A percentile compares a stretch with the other conserved stretches of the same genome.
Evolutionary conservation across 2,329 filamentous ascomycete species (phyloP).

Genomic region (Fusarium buxicola): DNA sequence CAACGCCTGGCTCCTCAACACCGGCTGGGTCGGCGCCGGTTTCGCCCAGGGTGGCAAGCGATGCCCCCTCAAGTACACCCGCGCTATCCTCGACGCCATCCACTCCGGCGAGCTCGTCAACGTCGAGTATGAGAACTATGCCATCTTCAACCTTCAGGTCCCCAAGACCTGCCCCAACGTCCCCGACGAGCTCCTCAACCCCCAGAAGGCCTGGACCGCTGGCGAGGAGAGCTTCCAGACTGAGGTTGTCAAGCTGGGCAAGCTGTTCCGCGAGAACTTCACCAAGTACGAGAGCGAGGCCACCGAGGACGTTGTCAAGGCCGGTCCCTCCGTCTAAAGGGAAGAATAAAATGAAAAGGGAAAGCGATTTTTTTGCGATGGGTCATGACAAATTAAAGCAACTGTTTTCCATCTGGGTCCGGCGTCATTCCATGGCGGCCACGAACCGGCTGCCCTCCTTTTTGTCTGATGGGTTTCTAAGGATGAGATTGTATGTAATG

Average conservation of each 20-base stretch:
- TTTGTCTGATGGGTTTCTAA: conserved; percentile 33
- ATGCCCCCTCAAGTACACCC: conserved; percentile 98
- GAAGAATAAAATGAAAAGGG: conserved; percentile 20
- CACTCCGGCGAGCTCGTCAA: conserved; percentile 96
- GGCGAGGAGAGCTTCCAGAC: conserved; percentile 83
- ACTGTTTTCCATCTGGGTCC: conserved; percentile 44
- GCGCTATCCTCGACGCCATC: conserved; percentile 97
- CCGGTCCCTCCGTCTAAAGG: conserved; percentile 61
- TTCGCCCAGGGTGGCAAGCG: conserved; percentile 93
- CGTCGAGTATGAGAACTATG: conserved; percentile 93
- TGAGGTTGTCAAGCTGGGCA: conserved; percentile 91
- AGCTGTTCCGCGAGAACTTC: conserved; percentile 96
- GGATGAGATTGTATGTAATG: conserved; percentile 46
- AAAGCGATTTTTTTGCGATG: conserved; percentile 38
- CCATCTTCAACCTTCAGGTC: conserved; percentile 96
- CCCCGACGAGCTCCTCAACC: conserved; percentile 93
- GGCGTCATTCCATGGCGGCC: conserved; percentile 47
- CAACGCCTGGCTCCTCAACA: conserved; percentile 99
- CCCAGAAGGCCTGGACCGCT: conserved; percentile 89
- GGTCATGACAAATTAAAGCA: conserved; percentile 39
- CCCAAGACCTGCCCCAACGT: conserved; percentile 92
- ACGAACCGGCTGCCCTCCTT: conserved; percentile 42
- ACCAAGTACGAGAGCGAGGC: conserved; percentile 92
- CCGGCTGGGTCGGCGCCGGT: conserved; percentile 94
- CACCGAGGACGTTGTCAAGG: conserved; percentile 80